Evolutionary conservation across 208 protist genomes (phyloP).

Genomic region (Blechomonas ayalai): DNA sequence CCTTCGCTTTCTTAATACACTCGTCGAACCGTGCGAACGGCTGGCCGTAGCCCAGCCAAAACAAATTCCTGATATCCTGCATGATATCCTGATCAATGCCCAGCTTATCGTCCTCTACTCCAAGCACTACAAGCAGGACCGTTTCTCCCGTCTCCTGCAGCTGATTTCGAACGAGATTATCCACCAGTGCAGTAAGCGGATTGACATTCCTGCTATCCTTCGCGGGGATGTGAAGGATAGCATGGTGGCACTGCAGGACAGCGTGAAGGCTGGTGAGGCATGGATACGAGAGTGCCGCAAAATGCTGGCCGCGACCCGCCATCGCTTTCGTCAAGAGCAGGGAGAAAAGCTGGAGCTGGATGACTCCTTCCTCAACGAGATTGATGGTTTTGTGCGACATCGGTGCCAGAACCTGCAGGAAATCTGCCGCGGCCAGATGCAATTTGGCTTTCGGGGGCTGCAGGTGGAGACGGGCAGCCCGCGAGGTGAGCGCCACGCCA

Average conservation of each 20-base stretch:
- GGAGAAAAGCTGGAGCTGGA: conserved; percentile 90
- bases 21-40: conserved; percentile 91
- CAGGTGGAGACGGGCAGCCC: conserved; percentile 5
- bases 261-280: conserved; percentile 81
- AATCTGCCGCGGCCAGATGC: conserved; percentile 95
- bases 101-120: conserved; percentile 93
- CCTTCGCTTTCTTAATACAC: conserved; percentile 91
- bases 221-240: conserved; percentile 86
- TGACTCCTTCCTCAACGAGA: conserved; percentile 94
- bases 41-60: conserved; percentile 75
- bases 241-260: conserved; percentile 90
- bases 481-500: conserved; percentile 3
- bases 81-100: conserved; percentile 83
- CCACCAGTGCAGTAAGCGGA: conserved; percentile 87
- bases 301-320: conserved; percentile 78
- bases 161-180: conserved; percentile 97
- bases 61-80: conserved; percentile 90
- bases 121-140: conserved; percentile 94
- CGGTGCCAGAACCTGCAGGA: conserved; percentile 95
- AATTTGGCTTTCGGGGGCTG: conserved; percentile 91
- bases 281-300: conserved; percentile 90
- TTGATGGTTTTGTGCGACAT: conserved; percentile 97
- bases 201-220: conserved; percentile 93
- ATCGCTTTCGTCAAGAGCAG: conserved; percentile 72
- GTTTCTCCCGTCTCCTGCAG: conserved; percentile 86